phyloP scores from a whole-genome alignment of 805 yeast genomes.

The Starmerella scarabaei region DNA sequence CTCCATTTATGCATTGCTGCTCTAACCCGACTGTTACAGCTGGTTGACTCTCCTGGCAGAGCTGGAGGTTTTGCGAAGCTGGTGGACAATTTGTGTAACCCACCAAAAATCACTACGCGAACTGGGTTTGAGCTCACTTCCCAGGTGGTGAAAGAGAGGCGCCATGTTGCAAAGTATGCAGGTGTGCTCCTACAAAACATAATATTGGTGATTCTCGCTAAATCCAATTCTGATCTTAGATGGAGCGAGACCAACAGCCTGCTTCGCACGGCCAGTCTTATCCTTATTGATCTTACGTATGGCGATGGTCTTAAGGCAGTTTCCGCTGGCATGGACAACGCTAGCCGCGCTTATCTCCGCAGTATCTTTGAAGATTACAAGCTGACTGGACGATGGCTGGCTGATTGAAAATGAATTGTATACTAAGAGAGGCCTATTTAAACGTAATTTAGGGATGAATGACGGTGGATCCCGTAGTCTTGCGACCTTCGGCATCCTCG shows the following conservation, averaged over 20 bases:
- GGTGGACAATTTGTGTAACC: constrained; percentile 61
- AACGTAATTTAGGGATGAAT: constrained; percentile 4
- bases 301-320: constrained; percentile 49
- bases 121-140: constrained; percentile 37
- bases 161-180: constrained; percentile 23
- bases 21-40: constrained; percentile 39
- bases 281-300: constrained; percentile 58
- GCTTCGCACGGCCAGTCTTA: constrained; percentile 44
- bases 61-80: constrained; percentile 38
- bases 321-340: constrained; percentile 51
- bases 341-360: constrained; percentile 57
- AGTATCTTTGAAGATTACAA: constrained; percentile 59
- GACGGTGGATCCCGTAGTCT: constrained; percentile 42
- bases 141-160: constrained; percentile 41
- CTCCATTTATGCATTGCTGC: constrained; percentile 49
- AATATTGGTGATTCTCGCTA: constrained; percentile 41
- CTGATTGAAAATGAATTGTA: constrained; percentile 23
- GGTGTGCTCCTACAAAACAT: constrained; percentile 42
- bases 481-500: constrained; percentile 45
- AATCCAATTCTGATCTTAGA: not conserved
- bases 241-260: constrained; percentile 17
- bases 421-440: not conserved
- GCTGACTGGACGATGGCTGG: constrained; percentile 72
- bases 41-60: constrained; percentile 16
- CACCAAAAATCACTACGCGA: constrained; percentile 31